phyloP scores from a whole-genome alignment of 1,284 basidiomycete species.

The Earliella scabrosa region DNA sequence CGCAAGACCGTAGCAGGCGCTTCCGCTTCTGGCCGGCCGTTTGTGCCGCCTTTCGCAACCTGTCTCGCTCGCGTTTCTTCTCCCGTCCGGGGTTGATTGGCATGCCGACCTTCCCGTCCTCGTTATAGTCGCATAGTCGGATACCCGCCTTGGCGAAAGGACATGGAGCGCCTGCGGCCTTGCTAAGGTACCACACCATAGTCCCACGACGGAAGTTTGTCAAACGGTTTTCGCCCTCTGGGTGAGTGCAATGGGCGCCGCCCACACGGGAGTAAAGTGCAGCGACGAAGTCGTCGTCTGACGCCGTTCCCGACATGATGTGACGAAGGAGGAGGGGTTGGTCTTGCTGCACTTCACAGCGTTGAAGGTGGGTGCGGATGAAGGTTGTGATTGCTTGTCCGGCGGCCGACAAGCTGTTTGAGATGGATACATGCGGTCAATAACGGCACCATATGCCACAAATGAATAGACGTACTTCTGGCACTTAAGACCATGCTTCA shows the following conservation, averaged over 20 bases:
- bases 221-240: slow-evolving; percentile 48
- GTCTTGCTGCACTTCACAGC: slow-evolving; percentile 72
- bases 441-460: slow-evolving; percentile 3
- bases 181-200: slow-evolving; percentile 77
- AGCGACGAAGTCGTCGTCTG: slow-evolving; percentile 73
- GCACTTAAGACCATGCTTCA: slow-evolving; percentile 66
- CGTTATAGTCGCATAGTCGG: slow-evolving; percentile 65
- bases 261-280: slow-evolving; percentile 71
- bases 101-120: slow-evolving; percentile 45
- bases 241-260: slow-evolving; percentile 57
- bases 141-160: slow-evolving; percentile 75
- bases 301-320: slow-evolving; percentile 65
- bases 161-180: slow-evolving; percentile 72
- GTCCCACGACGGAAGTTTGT: slow-evolving; percentile 82
- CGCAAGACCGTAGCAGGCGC: slow-evolving; percentile 56
- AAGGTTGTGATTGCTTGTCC: slow-evolving; percentile 81
- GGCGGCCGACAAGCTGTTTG: slow-evolving; percentile 67
- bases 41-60: slow-evolving; percentile 39
- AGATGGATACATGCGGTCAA: slow-evolving; percentile 6
- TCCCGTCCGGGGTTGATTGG: slow-evolving; percentile 37
- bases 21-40: slow-evolving; percentile 73
- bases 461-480: slow-evolving; percentile 61
- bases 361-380: slow-evolving; percentile 69
- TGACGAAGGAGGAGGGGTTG: slow-evolving; percentile 75
- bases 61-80: slow-evolving; percentile 45